Conservation (phyloP, 768 basidiomycete species). For the Brasilioporus rufonigricans region DNA sequence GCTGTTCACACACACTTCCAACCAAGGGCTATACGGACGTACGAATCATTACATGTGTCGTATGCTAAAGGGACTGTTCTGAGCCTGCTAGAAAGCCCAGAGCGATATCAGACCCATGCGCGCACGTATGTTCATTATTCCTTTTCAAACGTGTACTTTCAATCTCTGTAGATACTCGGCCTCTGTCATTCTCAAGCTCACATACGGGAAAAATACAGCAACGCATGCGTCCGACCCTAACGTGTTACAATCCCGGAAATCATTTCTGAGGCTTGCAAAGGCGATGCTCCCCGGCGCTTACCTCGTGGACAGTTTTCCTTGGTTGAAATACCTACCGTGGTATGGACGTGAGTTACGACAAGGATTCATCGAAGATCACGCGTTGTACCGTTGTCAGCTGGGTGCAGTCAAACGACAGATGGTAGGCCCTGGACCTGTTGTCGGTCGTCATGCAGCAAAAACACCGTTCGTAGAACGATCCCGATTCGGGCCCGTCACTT, state of each 20-base stretch:
- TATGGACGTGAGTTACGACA: slow-evolving; percentile 52
- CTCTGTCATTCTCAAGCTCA: slow-evolving; percentile 11
- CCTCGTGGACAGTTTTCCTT: slow-evolving; percentile 33
- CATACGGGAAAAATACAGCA: slow-evolving; percentile 20
- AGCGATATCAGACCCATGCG: slow-evolving; percentile 8
- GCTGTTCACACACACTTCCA: slow-evolving; percentile 55
- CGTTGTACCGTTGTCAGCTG: slow-evolving; percentile 46
- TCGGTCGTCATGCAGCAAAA: neutral
- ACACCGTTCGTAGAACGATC: slow-evolving; percentile 1
- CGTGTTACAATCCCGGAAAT: slow-evolving; percentile 17
- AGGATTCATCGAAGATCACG: slow-evolving; percentile 49
- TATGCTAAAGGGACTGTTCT: slow-evolving; percentile 21
- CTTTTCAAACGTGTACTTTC: slow-evolving; percentile 19
- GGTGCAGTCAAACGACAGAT: slow-evolving; percentile 41
- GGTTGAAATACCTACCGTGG: slow-evolving; percentile 50
- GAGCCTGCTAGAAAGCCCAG: slow-evolving; percentile 10
- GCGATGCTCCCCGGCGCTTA: slow-evolving; percentile 32
- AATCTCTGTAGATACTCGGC: slow-evolving; percentile 17
- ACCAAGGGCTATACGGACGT: slow-evolving; percentile 42
- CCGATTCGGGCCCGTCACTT: slow-evolving; percentile 41
- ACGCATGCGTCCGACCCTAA: slow-evolving; percentile 16
- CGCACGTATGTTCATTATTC: slow-evolving; percentile 37
- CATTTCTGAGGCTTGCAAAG: slow-evolving; percentile 17
- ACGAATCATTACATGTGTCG: slow-evolving; percentile 43
- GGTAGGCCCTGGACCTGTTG: slow-evolving; percentile 21